Percentiles rank a stretch among this genome's conserved stretches.
Evolutionary conservation across 495 filamentous ascomycete species (phyloP).

Genomic region (Friedmanniomyces simplex): DNA sequence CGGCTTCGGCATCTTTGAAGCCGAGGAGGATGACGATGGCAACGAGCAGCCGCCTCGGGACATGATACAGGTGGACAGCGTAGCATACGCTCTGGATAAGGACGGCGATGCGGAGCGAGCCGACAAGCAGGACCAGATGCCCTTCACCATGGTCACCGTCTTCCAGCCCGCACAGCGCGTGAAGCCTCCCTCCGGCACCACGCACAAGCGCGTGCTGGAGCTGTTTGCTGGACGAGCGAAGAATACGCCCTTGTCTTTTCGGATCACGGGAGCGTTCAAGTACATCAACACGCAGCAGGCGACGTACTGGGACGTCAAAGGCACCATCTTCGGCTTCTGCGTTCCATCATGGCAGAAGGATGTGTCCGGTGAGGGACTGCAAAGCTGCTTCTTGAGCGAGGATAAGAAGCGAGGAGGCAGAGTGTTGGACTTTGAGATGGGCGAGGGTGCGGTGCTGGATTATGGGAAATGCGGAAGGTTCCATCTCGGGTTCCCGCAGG

Average conservation of each 20-base stretch:
- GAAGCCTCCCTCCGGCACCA: constrained; percentile 6
- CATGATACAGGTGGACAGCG: constrained; percentile 21
- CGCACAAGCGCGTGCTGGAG: constrained; percentile 7
- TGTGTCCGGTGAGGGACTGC: constrained; percentile 19
- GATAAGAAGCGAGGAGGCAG: constrained; percentile 17
- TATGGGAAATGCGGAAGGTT: constrained; percentile 20
- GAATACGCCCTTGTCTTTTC: constrained; percentile 22
- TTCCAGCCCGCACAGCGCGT: constrained; percentile 15
- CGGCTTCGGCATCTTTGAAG: constrained; percentile 20
- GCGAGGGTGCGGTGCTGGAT: constrained; percentile 16
- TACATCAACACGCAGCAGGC: constrained; percentile 13
- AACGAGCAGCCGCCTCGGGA: constrained; percentile 1
- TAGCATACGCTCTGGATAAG: constrained; percentile 9
- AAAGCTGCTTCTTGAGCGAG: constrained; percentile 16
- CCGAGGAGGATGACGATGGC: constrained; percentile 6
- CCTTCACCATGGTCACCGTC: constrained; percentile 20
- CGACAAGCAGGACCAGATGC: constrained; percentile 12
- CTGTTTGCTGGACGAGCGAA: constrained; percentile 12
- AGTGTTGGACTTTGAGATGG: constrained; percentile 21
- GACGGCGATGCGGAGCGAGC: constrained; percentile 16
- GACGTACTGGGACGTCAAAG: constrained; percentile 16
- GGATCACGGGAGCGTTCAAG: constrained; percentile 13
- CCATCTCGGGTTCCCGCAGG: constrained; percentile 23
- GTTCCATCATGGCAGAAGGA: constrained; percentile 20
- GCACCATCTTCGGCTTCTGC: constrained; percentile 21